These are phyloP conservation scores for Stevia rebaudiana DNA, from an alignment of 140 eudicot genomes.

Conservation along the genomic window DNA sequence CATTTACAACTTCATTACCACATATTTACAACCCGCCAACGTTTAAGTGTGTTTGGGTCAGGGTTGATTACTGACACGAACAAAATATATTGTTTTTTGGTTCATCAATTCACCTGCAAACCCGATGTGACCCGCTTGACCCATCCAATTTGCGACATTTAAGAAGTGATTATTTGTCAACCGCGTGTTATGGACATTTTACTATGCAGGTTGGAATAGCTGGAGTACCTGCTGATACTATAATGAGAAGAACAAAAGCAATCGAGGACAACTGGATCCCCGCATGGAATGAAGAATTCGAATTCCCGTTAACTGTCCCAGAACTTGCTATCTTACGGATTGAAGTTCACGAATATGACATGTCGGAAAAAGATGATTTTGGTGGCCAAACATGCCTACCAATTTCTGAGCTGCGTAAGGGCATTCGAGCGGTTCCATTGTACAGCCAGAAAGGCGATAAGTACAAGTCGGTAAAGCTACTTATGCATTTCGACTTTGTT, in stretches of 20 bases:
- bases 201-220: constrained; percentile 72
- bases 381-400: constrained; percentile 93
- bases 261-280: constrained; percentile 89
- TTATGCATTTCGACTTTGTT: constrained; percentile 68
- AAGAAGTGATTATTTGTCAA: neutral
- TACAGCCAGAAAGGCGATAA: constrained; percentile 51
- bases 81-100: too few relatives aligned
- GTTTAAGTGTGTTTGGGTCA: neutral
- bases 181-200: neutral
- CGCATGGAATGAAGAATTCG: constrained; percentile 75
- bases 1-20: too few relatives aligned
- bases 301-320: constrained; percentile 66
- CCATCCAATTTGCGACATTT: neutral
- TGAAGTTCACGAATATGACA: constrained; percentile 86
- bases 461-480: constrained; percentile 78
- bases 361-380: constrained; percentile 86
- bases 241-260: constrained; percentile 76
- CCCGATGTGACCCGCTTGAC: neutral
- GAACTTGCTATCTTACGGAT: constrained; percentile 85
- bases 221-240: constrained; percentile 68
- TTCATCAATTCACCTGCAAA: neutral
- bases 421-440: constrained; percentile 84
- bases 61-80: too few relatives aligned
- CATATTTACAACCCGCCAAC: too few relatives aligned
- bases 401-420: constrained; percentile 68